Percentiles rank a stretch among this genome's conserved stretches.
phyloP scores from a whole-genome alignment of 2,329 filamentous ascomycete species.

The Onygenales sp. region DNA sequence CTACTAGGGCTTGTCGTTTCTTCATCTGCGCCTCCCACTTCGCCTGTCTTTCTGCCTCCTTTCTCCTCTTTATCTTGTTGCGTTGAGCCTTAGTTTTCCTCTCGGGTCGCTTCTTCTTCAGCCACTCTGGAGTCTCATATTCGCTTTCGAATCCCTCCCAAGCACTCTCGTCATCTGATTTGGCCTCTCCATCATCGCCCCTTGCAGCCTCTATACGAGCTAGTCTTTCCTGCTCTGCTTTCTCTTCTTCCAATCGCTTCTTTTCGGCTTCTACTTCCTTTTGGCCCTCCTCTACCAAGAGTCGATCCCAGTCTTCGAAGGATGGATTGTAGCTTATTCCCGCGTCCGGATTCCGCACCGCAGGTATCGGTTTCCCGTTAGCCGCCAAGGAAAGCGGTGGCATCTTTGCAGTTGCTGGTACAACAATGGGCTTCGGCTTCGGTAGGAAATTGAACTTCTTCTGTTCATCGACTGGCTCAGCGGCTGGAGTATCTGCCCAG shows the following conservation, averaged over 20 bases:
- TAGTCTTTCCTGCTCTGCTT: slow-evolving; percentile 56
- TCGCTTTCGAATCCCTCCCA: slow-evolving; percentile 88
- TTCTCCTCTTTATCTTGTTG: slow-evolving; percentile 80
- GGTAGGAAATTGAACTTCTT: slow-evolving; percentile 57
- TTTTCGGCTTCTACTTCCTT: slow-evolving; percentile 72
- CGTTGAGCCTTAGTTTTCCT: slow-evolving; percentile 79
- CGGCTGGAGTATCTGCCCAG: slow-evolving; percentile 51
- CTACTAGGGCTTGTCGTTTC: slow-evolving; percentile 60
- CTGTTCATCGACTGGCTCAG: slow-evolving; percentile 32
- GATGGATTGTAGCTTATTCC: slow-evolving; percentile 89
- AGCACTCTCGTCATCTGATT: slow-evolving; percentile 79
- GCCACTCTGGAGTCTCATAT: slow-evolving; percentile 52
- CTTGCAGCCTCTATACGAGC: slow-evolving; percentile 65
- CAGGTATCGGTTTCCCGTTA: slow-evolving; percentile 67
- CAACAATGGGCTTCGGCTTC: slow-evolving; percentile 55
- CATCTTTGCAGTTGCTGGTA: slow-evolving; percentile 65
- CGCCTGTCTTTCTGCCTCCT: slow-evolving; percentile 69
- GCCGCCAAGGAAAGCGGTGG: slow-evolving; percentile 74
- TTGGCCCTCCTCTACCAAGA: slow-evolving; percentile 63
- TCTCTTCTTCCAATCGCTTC: slow-evolving; percentile 58
- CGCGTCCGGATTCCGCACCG: slow-evolving; percentile 67
- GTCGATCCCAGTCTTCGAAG: slow-evolving; percentile 74
- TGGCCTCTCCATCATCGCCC: slow-evolving; percentile 63
- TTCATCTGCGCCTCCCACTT: slow-evolving; percentile 70
- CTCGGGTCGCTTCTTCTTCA: slow-evolving; percentile 65